phyloP scores from a whole-genome alignment of 1,284 basidiomycete species.

The Bjerkandera adusta region DNA sequence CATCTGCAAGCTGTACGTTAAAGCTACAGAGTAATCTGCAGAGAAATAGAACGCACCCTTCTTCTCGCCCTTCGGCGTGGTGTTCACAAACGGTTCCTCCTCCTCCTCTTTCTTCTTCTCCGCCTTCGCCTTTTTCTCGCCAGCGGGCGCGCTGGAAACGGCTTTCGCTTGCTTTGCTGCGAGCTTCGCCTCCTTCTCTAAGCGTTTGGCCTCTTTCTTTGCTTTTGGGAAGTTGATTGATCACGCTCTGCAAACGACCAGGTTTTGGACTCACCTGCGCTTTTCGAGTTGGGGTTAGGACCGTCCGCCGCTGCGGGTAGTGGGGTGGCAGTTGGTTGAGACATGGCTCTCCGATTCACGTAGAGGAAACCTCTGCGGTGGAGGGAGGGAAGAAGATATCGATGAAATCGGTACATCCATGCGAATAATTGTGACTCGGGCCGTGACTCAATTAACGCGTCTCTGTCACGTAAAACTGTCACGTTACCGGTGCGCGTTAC shows the following conservation, averaged over 20 bases:
- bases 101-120: conserved; percentile 76
- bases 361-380: conserved; percentile 2
- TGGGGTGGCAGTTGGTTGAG: conserved; percentile 17
- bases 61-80: conserved; percentile 85
- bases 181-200: conserved; percentile 78
- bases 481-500: neutral
- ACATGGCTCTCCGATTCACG: conserved; percentile 23
- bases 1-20: conserved; percentile 50
- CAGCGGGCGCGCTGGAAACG: conserved; percentile 37
- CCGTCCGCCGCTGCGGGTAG: conserved; percentile 15
- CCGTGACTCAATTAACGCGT: neutral
- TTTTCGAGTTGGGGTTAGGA: conserved; percentile 27
- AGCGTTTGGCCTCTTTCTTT: conserved; percentile 72
- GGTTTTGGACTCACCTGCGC: conserved; percentile 25
- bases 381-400: conserved; percentile 24
- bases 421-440: neutral
- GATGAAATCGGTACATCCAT: conserved; percentile 29
- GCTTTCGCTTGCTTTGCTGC: conserved; percentile 73
- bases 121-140: conserved; percentile 71
- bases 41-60: conserved; percentile 57
- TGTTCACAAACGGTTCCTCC: conserved; percentile 78
- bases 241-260: neutral
- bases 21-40: neutral
- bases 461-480: neutral
- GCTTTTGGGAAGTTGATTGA: conserved; percentile 21